These are phyloP conservation scores for Trifolium pratense DNA, from an alignment of 306 rosid genomes.

Conservation along the genomic window DNA sequence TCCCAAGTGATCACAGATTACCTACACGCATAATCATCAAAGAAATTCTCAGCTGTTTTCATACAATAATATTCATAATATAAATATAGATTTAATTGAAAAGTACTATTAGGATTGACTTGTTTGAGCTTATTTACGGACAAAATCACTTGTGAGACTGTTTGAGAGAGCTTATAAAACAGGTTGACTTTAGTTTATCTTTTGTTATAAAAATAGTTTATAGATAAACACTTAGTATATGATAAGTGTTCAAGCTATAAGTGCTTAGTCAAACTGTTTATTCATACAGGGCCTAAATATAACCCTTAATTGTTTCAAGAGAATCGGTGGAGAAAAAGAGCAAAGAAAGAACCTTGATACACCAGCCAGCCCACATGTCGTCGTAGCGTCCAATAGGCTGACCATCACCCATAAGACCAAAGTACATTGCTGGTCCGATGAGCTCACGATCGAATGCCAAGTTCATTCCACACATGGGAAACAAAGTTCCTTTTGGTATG, in stretches of 20 bases:
- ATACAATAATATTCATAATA: slow-evolving; percentile 9
- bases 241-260: too few relatives aligned
- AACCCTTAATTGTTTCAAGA: not conserved
- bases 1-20: slow-evolving; percentile 89
- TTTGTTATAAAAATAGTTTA: not conserved
- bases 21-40: slow-evolving; percentile 45
- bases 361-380: slow-evolving; percentile 99
- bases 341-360: slow-evolving; percentile 56
- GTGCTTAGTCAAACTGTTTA: too few relatives aligned
- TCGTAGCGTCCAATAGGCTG: slow-evolving; percentile 95
- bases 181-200: not conserved
- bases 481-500: slow-evolving; percentile 57
- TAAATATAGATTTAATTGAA: too few relatives aligned
- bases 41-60: slow-evolving; percentile 12
- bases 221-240: not conserved
- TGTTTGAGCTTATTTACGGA: too few relatives aligned
- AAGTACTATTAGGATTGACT: too few relatives aligned
- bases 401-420: slow-evolving; percentile 96
- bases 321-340: slow-evolving; percentile 37
- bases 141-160: not conserved
- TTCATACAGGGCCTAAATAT: too few relatives aligned
- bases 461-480: slow-evolving; percentile 96
- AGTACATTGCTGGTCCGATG: slow-evolving; percentile 94
- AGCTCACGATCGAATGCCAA: slow-evolving; percentile 85
- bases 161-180: not conserved